Evolutionary conservation across 768 basidiomycete genomes (phyloP).

Genomic region (Clitopilus hobsonii): DNA sequence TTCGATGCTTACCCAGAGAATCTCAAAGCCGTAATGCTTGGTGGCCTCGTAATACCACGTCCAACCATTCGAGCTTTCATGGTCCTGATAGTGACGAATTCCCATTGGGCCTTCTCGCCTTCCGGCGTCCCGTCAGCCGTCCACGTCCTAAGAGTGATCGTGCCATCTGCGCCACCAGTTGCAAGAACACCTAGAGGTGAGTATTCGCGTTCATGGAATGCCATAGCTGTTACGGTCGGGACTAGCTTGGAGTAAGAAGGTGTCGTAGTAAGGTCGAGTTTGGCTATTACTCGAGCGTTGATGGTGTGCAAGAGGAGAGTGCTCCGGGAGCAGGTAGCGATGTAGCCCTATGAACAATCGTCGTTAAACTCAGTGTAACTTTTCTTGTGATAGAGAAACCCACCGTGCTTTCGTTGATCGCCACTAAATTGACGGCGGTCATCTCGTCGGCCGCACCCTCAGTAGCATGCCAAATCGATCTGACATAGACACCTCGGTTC

Average conservation of each 20-base stretch:
- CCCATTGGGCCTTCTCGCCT: slow-evolving; percentile 68
- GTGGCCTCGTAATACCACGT: slow-evolving; percentile 33
- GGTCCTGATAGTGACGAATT: slow-evolving; percentile 63
- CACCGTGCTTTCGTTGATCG: slow-evolving; percentile 87
- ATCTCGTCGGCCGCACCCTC: slow-evolving; percentile 18
- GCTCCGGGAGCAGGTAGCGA: slow-evolving; percentile 74
- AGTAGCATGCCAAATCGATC: slow-evolving; percentile 72
- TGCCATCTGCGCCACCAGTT: slow-evolving; percentile 70
- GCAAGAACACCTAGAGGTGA: slow-evolving; percentile 75
- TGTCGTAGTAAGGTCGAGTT: slow-evolving; percentile 52
- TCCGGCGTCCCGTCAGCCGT: slow-evolving; percentile 68
- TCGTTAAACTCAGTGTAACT: slow-evolving; percentile 1
- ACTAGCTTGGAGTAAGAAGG: slow-evolving; percentile 38
- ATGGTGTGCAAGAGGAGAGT: slow-evolving; percentile 80
- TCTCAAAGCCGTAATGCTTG: slow-evolving; percentile 70
- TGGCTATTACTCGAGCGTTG: slow-evolving; percentile 76
- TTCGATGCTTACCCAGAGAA: slow-evolving; percentile 77
- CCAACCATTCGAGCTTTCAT: slow-evolving; percentile 51
- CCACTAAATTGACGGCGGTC: slow-evolving; percentile 56
- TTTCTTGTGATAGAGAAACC: slow-evolving; percentile 18
- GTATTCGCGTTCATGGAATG: slow-evolving; percentile 89
- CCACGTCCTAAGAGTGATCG: slow-evolving; percentile 81
- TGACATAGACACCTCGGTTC: slow-evolving; percentile 75
- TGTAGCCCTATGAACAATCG: slow-evolving; percentile 63
- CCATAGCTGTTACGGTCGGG: slow-evolving; percentile 65